Percentiles rank a stretch among this genome's conserved stretches.
Evolutionary conservation across 495 filamentous ascomycete species (phyloP).

Genomic region (Penicillium nucicola): DNA sequence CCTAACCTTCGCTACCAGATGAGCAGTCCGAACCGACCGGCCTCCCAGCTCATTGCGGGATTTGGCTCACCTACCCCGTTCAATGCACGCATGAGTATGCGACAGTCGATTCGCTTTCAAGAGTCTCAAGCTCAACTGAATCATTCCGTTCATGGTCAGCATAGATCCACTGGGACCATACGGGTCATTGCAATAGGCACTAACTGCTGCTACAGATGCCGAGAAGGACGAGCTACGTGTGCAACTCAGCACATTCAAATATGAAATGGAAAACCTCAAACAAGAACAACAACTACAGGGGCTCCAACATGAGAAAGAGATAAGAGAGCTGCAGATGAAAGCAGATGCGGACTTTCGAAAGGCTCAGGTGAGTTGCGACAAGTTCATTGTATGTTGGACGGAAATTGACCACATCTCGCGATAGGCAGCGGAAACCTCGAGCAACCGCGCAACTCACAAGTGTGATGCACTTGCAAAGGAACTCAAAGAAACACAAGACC

Average conservation of each 20-base stretch:
- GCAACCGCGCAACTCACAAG: slow-evolving; percentile 63
- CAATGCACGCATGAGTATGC: slow-evolving; percentile 22
- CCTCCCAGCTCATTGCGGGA: slow-evolving; percentile 31
- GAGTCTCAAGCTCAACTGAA: slow-evolving; percentile 25
- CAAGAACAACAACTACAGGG: slow-evolving; percentile 79
- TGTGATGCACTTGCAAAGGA: slow-evolving; percentile 69
- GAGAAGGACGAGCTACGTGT: slow-evolving; percentile 66
- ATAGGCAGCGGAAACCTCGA: slow-evolving; percentile 64
- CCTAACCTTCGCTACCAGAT: slow-evolving; percentile 19
- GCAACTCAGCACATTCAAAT: slow-evolving; percentile 64
- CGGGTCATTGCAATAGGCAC: not conserved
- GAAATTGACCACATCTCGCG: slow-evolving; percentile 8
- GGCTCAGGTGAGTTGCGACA: slow-evolving; percentile 57
- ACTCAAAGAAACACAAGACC: slow-evolving; percentile 65
- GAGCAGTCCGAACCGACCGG: slow-evolving; percentile 30
- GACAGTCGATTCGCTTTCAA: slow-evolving; percentile 27
- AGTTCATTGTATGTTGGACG: too few relatives aligned
- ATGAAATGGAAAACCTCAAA: slow-evolving; percentile 70
- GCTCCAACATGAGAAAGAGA: slow-evolving; percentile 76
- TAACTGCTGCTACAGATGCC: slow-evolving; percentile 27
- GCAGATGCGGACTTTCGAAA: slow-evolving; percentile 81
- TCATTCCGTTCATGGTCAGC: slow-evolving; percentile 20
- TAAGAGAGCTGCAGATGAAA: slow-evolving; percentile 69
- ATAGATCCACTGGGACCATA: not conserved
- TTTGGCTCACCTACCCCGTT: slow-evolving; percentile 31